Base-by-base conservation (phyloP, 208 protist genomes). In the Leishmania lainsoni region DNA sequence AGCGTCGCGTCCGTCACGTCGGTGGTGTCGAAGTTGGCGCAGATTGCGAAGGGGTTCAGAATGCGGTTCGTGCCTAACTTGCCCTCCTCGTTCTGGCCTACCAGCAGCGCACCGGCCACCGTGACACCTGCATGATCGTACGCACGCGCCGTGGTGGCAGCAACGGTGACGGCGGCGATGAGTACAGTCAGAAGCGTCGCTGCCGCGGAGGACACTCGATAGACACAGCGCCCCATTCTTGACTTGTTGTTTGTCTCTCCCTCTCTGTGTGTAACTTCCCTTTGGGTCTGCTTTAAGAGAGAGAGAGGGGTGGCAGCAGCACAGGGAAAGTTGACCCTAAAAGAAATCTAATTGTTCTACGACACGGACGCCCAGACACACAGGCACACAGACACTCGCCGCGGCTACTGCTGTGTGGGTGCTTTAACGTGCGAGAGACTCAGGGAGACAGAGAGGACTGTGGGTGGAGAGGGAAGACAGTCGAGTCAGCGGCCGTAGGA, bases 11-110 rank as follows among this genome's bases (percentile, higher is more conserved):
- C 81, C 6, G 61, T 82, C 14, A 14, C 68, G 75, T 80, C 83
- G 61, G 45, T 32, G 48, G 80, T 4, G 79, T 87, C 78, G 76
- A 84, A 77, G 45, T 75, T 39, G 73, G 77, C 66, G 70, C 92
- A 95, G 22, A 94, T 56, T 0, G 85, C 87, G 32, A 61, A 71
- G 3, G 92, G 90, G 71, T 75, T 78, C 3, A 45, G 8, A 54
- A 95, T 76, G 32, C 69, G 69, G 65, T 87, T 94, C 2, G 39
- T 59, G 51, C 84, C 86, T 20, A 61, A 32, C n/a, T 26, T 14
- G n/a, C 92, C 92, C 71, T 93, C 29, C 76, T 8, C 32, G 69
- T 42, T 59, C 73, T 22, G 59, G 14, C 29, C 16, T 6, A 42
- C 54, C 26, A 35, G 20, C 0, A 42, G 0, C 0, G 48, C 5